phyloP scores from a whole-genome alignment of 306 rosid species.

The Fragaria vesca region DNA sequence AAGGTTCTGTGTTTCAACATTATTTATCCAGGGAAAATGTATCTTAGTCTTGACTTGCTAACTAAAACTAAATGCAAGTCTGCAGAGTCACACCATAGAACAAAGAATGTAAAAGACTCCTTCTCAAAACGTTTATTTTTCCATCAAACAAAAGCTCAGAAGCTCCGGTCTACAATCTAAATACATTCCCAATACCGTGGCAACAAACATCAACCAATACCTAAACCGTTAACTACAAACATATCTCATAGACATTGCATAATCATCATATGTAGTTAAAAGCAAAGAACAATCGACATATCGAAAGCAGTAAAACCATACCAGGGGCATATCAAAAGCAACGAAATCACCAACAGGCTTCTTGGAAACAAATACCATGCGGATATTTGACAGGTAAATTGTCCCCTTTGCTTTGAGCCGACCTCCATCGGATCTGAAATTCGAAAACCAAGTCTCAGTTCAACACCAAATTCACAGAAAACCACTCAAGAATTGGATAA shows the following conservation, averaged over 20 bases:
- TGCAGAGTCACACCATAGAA: not conserved
- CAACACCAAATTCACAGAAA: not conserved
- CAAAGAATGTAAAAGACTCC: not conserved
- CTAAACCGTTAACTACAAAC: not conserved
- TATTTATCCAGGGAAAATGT: not conserved
- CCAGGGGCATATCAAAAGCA: conserved; percentile 97
- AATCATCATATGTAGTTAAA: not conserved
- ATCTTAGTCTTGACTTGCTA: not conserved
- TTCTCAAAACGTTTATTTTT: too few relatives aligned
- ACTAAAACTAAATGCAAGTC: not conserved
- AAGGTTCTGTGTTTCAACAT: not conserved
- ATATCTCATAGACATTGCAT: not conserved
- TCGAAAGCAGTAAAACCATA: conserved; percentile 12
- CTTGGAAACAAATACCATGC: conserved; percentile 86
- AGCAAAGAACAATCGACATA: not conserved
- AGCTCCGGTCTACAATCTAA: not conserved
- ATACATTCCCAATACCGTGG: not conserved
- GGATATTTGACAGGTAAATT: conserved; percentile 79
- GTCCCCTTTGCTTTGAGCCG: conserved; percentile 75
- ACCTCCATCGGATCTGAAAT: conserved; percentile 57
- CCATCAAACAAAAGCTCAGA: not conserved
- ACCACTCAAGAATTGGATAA: not conserved
- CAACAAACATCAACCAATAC: not conserved
- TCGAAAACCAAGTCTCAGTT: not conserved
- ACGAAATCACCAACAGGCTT: conserved; percentile 49